These are phyloP conservation scores for Albugo laibachii DNA, from an alignment of 352 stramenopile species.

Conservation along the genomic window DNA sequence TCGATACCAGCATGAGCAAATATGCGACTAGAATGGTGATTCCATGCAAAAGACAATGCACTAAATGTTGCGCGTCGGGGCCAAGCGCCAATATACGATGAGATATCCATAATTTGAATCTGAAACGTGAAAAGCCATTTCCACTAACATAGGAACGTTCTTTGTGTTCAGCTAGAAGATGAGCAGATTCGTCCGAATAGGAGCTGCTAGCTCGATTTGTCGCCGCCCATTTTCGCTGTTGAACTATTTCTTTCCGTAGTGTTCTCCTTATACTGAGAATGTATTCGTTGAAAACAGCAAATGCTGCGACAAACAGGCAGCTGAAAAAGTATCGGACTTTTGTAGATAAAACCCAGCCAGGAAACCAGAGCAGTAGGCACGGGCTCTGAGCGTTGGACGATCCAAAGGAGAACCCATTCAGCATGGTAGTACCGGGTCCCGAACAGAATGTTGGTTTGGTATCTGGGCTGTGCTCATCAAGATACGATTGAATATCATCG, in stretches of 20 bases:
- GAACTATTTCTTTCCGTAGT: slow-evolving; percentile 39
- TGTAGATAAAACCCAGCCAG: slow-evolving; percentile 43
- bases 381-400: slow-evolving; percentile 4
- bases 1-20: slow-evolving; percentile 64
- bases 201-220: too few relatives aligned
- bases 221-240: background rate
- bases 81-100: slow-evolving; percentile 34
- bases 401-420: slow-evolving; percentile 43
- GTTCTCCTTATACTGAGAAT: slow-evolving; percentile 40
- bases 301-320: slow-evolving; percentile 26
- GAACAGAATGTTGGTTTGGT: slow-evolving; percentile 18
- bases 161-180: slow-evolving; percentile 7
- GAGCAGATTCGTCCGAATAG: background rate
- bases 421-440: slow-evolving; percentile 44
- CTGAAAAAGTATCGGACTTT: slow-evolving; percentile 26
- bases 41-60: slow-evolving; percentile 33
- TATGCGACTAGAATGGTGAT: slow-evolving; percentile 45
- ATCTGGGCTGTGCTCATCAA: slow-evolving; percentile 2
- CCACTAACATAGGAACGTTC: slow-evolving; percentile 12
- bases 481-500: slow-evolving; percentile 24
- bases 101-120: slow-evolving; percentile 11
- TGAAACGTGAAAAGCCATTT: slow-evolving; percentile 6
- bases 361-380: slow-evolving; percentile 56
- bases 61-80: slow-evolving; percentile 22
- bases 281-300: slow-evolving; percentile 55